phyloP scores from a whole-genome alignment of 176 grass and related monocot species.

The Otatea glauca region DNA sequence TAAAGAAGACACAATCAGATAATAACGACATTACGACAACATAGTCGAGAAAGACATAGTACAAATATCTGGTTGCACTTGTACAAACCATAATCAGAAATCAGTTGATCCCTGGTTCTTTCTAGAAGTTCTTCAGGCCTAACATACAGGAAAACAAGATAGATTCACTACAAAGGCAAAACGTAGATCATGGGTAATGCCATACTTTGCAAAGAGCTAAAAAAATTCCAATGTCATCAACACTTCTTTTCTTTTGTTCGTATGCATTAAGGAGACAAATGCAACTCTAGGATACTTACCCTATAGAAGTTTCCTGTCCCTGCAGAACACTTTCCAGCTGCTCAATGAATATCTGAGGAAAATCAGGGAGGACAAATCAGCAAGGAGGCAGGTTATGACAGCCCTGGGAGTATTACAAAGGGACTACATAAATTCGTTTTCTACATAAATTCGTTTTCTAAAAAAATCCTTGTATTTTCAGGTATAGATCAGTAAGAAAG shows the following conservation, averaged over 20 bases:
- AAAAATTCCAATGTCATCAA: neutral
- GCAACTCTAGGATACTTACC: slow-evolving; percentile 54
- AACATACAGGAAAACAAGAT: slow-evolving; percentile 54
- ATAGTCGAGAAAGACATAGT: slow-evolving; percentile 19
- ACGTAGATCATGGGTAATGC: neutral
- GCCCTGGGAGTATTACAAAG: neutral
- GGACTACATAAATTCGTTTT: neutral
- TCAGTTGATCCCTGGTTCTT: slow-evolving; percentile 63
- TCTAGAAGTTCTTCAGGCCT: slow-evolving; percentile 86
- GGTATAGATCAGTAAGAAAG: neutral
- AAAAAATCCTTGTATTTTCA: neutral
- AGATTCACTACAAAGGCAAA: slow-evolving; percentile 47
- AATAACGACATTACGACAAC: neutral
- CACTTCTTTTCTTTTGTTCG: slow-evolving; percentile 2
- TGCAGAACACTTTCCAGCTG: slow-evolving; percentile 81
- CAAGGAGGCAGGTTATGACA: slow-evolving; percentile 22
- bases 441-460: neutral
- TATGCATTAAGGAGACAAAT: slow-evolving; percentile 19
- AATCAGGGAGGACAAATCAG: slow-evolving; percentile 34
- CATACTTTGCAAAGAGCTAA: slow-evolving; percentile 25
- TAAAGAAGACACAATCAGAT: slow-evolving; percentile 48
- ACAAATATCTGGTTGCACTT: slow-evolving; percentile 34
- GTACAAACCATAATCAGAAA: slow-evolving; percentile 92
- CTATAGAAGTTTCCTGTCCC: slow-evolving; percentile 71
- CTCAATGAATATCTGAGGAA: slow-evolving; percentile 80